phyloP scores from a whole-genome alignment of 345 rosid species.

The Citrus australasica region DNA sequence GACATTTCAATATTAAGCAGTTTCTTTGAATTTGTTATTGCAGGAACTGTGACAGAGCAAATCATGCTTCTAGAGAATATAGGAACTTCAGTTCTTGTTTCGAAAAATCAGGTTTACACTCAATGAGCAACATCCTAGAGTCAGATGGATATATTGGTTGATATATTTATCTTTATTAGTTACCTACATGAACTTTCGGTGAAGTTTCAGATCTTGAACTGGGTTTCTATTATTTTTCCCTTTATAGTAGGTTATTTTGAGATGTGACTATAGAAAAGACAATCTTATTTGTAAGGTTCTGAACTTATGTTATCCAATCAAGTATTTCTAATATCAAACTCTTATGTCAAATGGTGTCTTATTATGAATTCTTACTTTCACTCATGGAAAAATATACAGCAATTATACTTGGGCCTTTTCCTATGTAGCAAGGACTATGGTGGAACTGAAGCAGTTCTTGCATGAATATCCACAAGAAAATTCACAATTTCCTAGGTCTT shows the following conservation, averaged over 20 bases:
- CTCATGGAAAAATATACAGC: background rate
- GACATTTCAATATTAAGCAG: background rate
- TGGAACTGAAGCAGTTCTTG: background rate
- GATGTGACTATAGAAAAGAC: background rate
- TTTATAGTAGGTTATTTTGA: background rate
- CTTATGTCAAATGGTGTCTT: background rate
- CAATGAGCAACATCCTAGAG: background rate
- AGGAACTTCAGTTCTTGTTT: constrained; percentile 94
- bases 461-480: background rate
- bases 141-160: background rate
- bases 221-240: background rate
- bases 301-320: background rate
- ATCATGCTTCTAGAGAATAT: constrained; percentile 98
- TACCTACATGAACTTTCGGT: background rate
- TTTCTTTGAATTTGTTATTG: constrained; percentile 21
- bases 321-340: background rate
- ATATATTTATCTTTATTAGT: background rate
- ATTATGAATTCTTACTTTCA: background rate
- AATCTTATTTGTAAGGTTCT: background rate
- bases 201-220: background rate
- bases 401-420: background rate
- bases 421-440: background rate
- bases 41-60: constrained; percentile 82
- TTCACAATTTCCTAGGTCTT: background rate
- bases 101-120: constrained; percentile 66